phyloP scores from a whole-genome alignment of 2,329 filamentous ascomycete species.

The Colletotrichum costaricense region DNA sequence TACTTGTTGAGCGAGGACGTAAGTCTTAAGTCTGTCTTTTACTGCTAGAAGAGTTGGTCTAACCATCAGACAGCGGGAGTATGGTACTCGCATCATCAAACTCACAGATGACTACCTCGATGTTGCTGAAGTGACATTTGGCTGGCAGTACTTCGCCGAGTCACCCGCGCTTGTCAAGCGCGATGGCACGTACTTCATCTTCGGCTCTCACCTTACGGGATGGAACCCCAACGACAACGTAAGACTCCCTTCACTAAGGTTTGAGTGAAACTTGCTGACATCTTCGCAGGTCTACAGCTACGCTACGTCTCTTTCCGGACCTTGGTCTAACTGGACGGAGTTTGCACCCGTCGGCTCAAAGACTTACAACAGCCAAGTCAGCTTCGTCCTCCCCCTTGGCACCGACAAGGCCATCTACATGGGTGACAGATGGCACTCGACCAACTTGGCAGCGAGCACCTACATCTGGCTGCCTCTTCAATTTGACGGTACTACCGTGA shows the following conservation, averaged over 20 bases:
- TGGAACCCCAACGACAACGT: constrained; percentile 74
- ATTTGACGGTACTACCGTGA: constrained; percentile 63
- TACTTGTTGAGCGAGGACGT: constrained; percentile 75
- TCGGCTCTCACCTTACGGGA: constrained; percentile 67
- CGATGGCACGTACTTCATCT: constrained; percentile 72
- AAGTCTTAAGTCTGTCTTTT: constrained; percentile 37
- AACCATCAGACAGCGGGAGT: constrained; percentile 21
- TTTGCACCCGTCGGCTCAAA: constrained; percentile 67
- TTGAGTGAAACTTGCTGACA: neutral
- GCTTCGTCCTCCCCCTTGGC: constrained; percentile 62
- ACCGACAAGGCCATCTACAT: constrained; percentile 65
- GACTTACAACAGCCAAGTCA: constrained; percentile 72
- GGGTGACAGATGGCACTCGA: constrained; percentile 73
- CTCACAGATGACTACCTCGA: constrained; percentile 68
- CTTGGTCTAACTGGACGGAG: constrained; percentile 70
- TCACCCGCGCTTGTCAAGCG: constrained; percentile 72
- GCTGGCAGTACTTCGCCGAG: constrained; percentile 67
- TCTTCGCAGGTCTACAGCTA: constrained; percentile 61
- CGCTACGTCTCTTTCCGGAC: constrained; percentile 65
- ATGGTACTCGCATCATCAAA: constrained; percentile 59
- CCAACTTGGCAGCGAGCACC: constrained; percentile 69
- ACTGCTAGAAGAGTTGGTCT: neutral
- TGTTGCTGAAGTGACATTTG: constrained; percentile 59
- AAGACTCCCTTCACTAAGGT: neutral
- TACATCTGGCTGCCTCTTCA: constrained; percentile 74